Evolutionary conservation across 495 filamentous ascomycete genomes (phyloP).

Genomic region (Tuber calosporum): DNA sequence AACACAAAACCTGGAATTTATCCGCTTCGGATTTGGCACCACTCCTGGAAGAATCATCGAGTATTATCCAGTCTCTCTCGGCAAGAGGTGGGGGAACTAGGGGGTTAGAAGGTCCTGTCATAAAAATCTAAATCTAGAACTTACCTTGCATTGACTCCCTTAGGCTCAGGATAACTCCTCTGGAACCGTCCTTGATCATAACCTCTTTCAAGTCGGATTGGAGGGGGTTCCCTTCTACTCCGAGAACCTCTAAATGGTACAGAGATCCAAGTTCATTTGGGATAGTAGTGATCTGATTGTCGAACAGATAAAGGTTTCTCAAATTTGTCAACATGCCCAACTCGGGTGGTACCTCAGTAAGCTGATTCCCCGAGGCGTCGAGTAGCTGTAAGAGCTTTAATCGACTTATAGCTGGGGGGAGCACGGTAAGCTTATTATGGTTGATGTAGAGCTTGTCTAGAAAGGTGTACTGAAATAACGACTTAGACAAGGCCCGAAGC

Average conservation of each 20-base stretch:
- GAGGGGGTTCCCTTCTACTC: slow-evolving; percentile 85
- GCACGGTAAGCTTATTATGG: slow-evolving; percentile 71
- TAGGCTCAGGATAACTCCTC: slow-evolving; percentile 70
- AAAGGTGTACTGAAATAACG: slow-evolving; percentile 78
- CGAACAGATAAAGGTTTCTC: slow-evolving; percentile 69
- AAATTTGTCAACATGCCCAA: slow-evolving; percentile 92
- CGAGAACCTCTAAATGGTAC: slow-evolving; percentile 76
- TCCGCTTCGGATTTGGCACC: slow-evolving; percentile 38
- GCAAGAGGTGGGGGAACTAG: slow-evolving; percentile 64
- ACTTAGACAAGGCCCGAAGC: slow-evolving; percentile 65
- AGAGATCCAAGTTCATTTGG: slow-evolving; percentile 83
- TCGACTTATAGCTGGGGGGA: slow-evolving; percentile 71
- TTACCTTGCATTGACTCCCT: slow-evolving; percentile 76
- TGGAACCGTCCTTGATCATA: slow-evolving; percentile 78
- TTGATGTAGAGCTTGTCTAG: slow-evolving; percentile 84
- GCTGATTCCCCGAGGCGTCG: slow-evolving; percentile 79
- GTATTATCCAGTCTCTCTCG: slow-evolving; percentile 62
- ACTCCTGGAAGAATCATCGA: slow-evolving; percentile 49
- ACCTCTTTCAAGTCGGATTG: slow-evolving; percentile 63
- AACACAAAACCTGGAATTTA: slow-evolving; percentile 69
- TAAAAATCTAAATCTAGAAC: slow-evolving; percentile 38
- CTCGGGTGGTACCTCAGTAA: slow-evolving; percentile 77
- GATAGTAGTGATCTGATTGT: slow-evolving; percentile 75
- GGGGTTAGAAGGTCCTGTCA: slow-evolving; percentile 31
- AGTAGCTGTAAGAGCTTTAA: slow-evolving; percentile 70